phyloP scores from a whole-genome alignment of 371 early-diverging fungal species.

The Mucor ambiguus region DNA sequence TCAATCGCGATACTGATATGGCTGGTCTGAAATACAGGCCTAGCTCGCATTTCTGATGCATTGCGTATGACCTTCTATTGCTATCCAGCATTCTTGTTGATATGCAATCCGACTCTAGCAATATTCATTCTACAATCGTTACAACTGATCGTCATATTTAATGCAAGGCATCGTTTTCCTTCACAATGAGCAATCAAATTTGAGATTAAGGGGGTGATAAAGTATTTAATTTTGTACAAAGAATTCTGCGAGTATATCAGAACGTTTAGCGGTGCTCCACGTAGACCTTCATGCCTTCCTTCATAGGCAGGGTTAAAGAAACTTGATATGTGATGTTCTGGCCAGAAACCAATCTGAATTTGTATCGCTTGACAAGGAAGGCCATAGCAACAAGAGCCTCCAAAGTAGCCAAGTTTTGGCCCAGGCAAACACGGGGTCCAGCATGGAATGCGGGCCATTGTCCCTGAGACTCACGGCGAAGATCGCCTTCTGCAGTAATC shows the following conservation, averaged over 20 bases:
- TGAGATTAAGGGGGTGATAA: not conserved
- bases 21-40: no score
- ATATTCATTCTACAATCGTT: not conserved
- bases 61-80: no score
- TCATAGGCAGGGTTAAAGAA: conserved; percentile 55
- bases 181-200: not conserved
- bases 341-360: conserved; percentile 39
- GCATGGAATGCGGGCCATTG: conserved; percentile 64
- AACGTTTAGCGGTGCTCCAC: conserved; percentile 24
- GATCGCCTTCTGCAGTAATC: conserved; percentile 43
- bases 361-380: conserved; percentile 41
- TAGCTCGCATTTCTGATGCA: no score
- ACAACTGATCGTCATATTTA: not conserved
- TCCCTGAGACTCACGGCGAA: conserved; percentile 40
- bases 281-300: conserved; percentile 41
- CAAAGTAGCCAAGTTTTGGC: conserved; percentile 50
- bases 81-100: no score
- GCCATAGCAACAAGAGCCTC: conserved; percentile 46
- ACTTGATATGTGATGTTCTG: conserved; percentile 38
- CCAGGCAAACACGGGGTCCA: conserved; percentile 73
- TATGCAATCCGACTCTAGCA: no score
- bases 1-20: no score
- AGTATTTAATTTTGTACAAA: not conserved
- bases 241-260: not conserved
- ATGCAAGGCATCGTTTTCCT: not conserved